These are phyloP conservation scores for Pichia sp. DNA, from an alignment of 1,139 yeast species.

Conservation along the genomic window DNA sequence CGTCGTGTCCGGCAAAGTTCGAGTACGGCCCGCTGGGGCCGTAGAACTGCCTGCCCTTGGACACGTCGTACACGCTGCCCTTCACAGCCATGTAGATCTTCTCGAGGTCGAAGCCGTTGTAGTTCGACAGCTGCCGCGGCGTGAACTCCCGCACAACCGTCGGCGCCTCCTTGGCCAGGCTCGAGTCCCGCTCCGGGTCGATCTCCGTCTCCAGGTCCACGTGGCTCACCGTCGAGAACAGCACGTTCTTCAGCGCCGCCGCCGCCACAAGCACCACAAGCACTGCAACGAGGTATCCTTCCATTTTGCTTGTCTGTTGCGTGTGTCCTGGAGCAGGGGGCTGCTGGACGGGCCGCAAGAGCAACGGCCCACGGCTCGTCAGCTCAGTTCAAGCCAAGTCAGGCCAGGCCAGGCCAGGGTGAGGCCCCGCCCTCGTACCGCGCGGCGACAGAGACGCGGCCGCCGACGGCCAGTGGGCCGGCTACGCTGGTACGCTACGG, in stretches of 20 bases:
- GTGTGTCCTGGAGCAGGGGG: background rate
- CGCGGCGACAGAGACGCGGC: no score
- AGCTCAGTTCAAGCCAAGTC: no score
- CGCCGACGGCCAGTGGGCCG: background rate
- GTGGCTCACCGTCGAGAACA: slow-evolving; percentile 16
- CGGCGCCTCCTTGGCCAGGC: slow-evolving; percentile 41
- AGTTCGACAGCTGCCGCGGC: slow-evolving; percentile 66
- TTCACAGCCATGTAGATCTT: slow-evolving; percentile 78
- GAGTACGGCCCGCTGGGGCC: slow-evolving; percentile 97
- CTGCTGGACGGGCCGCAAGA: no score
- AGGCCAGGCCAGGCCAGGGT: no score
- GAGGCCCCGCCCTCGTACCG: no score
- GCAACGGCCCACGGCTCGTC: no score
- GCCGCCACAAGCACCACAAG: slow-evolving; percentile 15
- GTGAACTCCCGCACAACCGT: slow-evolving; percentile 77
- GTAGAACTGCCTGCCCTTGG: slow-evolving; percentile 77
- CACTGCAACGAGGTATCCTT: slow-evolving; percentile 15
- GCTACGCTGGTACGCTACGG: background rate
- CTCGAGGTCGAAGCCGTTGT: slow-evolving; percentile 75
- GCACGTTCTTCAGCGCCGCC: slow-evolving; percentile 15
- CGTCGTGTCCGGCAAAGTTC: slow-evolving; percentile 95
- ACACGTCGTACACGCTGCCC: slow-evolving; percentile 83
- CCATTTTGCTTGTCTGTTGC: slow-evolving; percentile 13
- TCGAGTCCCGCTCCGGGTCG: slow-evolving; percentile 23
- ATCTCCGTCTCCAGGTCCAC: slow-evolving; percentile 22